Percentiles rank a stretch among this genome's conserved stretches.
Conservation (phyloP, 257 asterid genomes). For the Penstemon barbatus region DNA sequence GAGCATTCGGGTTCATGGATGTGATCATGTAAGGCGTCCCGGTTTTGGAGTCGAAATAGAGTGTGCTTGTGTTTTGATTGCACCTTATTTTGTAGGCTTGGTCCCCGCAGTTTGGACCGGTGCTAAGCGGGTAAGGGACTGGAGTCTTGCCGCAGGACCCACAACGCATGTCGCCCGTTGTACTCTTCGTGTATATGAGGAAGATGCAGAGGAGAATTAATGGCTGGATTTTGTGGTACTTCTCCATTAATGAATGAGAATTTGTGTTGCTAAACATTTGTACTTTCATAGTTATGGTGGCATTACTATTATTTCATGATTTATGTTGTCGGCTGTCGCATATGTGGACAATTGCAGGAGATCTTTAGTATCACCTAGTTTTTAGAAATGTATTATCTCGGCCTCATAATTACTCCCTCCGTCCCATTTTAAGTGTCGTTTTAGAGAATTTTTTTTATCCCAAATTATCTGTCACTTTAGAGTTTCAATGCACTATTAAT, state of each 20-base stretch:
- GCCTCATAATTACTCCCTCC: no score
- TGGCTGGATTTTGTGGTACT: neutral
- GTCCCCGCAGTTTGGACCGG: slow-evolving; percentile 55
- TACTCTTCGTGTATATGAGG: neutral
- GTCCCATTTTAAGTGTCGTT: no score
- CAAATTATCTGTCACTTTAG: no score
- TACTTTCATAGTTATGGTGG: neutral
- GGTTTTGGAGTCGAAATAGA: slow-evolving; percentile 26
- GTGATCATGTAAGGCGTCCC: slow-evolving; percentile 32
- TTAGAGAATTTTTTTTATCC: no score
- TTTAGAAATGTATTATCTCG: no score
- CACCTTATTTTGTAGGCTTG: slow-evolving; percentile 49
- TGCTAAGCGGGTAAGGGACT: slow-evolving; percentile 63
- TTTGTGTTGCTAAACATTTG: neutral
- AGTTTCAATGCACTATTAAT: no score
- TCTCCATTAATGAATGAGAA: slow-evolving; percentile 20
- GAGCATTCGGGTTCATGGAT: slow-evolving; percentile 29
- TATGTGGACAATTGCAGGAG: neutral
- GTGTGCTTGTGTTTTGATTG: slow-evolving; percentile 29
- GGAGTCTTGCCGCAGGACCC: slow-evolving; percentile 50
- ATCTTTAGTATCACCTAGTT: no score
- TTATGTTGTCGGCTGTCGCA: neutral
- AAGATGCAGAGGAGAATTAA: slow-evolving; percentile 3
- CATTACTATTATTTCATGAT: neutral
- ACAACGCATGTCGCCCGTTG: slow-evolving; percentile 33